Percentiles rank a stretch among this genome's conserved stretches.
Evolutionary conservation across 768 basidiomycete genomes (phyloP).

Genomic region (Gyrodon lividus): DNA sequence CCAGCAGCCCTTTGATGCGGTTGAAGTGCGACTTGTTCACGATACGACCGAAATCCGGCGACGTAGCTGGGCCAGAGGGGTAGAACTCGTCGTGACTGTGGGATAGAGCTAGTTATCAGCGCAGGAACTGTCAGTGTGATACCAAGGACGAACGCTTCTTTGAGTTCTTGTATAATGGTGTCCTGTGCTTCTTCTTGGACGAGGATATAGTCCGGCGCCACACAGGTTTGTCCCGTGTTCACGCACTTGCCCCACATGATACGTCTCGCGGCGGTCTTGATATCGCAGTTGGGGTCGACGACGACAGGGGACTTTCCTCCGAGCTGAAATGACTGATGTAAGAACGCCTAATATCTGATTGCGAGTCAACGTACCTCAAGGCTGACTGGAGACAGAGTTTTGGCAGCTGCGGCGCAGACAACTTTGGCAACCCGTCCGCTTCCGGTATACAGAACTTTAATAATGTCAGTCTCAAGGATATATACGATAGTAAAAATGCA

Average conservation of each 20-base stretch:
- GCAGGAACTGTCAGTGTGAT: background rate
- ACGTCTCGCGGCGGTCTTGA: conserved; percentile 64
- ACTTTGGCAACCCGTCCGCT: conserved; percentile 61
- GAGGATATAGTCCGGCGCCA: conserved; percentile 59
- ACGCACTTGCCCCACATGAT: conserved; percentile 77
- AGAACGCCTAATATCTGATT: background rate
- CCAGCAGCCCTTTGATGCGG: conserved; percentile 63
- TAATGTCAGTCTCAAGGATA: background rate
- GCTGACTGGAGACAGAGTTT: conserved; percentile 68
- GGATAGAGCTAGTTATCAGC: background rate
- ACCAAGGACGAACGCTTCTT: conserved; percentile 37
- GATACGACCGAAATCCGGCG: conserved; percentile 50
- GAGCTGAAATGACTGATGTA: conserved; percentile 37
- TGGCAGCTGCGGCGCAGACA: conserved; percentile 72
- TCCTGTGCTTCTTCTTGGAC: conserved; percentile 43
- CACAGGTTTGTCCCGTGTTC: conserved; percentile 80
- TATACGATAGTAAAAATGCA: background rate
- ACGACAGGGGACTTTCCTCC: conserved; percentile 77
- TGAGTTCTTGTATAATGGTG: conserved; percentile 38
- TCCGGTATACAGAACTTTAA: conserved; percentile 54
- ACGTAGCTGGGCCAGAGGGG: conserved; percentile 41
- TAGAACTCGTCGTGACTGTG: conserved; percentile 34
- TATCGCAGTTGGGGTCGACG: conserved; percentile 66
- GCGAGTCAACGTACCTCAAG: conserved; percentile 42
- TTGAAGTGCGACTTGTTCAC: conserved; percentile 51